These are phyloP conservation scores for Tolypocladium inflatum DNA, from an alignment of 2,329 filamentous ascomycete genomes.

Conservation along the genomic window DNA sequence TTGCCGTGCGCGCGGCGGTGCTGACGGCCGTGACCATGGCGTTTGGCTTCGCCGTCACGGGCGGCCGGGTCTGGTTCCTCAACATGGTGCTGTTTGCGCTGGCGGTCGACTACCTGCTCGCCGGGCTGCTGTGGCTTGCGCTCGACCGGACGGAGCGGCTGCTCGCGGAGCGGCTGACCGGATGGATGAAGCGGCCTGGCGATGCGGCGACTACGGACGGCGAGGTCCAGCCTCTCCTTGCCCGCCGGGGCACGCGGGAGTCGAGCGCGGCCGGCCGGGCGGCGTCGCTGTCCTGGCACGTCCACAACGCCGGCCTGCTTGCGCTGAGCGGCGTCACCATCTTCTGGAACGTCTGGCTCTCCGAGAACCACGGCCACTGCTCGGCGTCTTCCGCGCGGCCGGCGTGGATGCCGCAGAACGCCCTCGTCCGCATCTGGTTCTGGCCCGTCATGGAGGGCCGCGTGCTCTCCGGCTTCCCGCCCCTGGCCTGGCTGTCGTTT, in stretches of 20 bases:
- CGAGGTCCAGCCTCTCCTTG: slow-evolving; percentile 21
- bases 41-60: slow-evolving; percentile 21
- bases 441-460: slow-evolving; percentile 17
- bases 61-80: slow-evolving; percentile 28
- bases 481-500: slow-evolving; percentile 37
- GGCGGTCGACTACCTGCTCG: slow-evolving; percentile 34
- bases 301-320: slow-evolving; percentile 27
- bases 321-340: slow-evolving; percentile 26
- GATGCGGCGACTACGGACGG: slow-evolving; percentile 10
- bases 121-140: slow-evolving; percentile 29
- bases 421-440: slow-evolving; percentile 30
- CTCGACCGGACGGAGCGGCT: slow-evolving; percentile 23
- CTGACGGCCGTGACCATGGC: slow-evolving; percentile 22
- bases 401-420: slow-evolving; percentile 7
- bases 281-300: slow-evolving; percentile 25
- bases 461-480: slow-evolving; percentile 31
- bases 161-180: slow-evolving; percentile 16
- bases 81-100: slow-evolving; percentile 34
- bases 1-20: slow-evolving; percentile 24
- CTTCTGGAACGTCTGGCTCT: slow-evolving; percentile 38
- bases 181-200: slow-evolving; percentile 2
- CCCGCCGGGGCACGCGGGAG: not conserved
- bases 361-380: slow-evolving; percentile 28
- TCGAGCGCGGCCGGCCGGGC: slow-evolving; percentile 1
- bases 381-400: not conserved